Evolutionary conservation across 176 grass and related monocot species (phyloP).

Genomic region (Rhipidocladum racemiflorum): DNA sequence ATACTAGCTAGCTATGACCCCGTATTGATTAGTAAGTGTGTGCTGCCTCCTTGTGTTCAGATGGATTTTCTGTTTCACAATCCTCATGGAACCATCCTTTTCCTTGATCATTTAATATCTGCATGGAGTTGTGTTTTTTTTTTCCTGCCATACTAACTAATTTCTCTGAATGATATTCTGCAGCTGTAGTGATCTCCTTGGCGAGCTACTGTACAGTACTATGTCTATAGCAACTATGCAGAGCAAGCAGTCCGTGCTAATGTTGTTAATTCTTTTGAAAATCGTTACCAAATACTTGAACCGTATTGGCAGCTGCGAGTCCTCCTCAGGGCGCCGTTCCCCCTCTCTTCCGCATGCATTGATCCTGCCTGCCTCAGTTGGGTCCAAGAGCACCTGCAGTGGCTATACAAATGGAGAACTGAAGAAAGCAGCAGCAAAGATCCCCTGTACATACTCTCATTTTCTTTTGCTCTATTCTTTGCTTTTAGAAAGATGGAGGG

Average conservation of each 20-base stretch:
- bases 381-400: slow-evolving; percentile 4
- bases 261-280: slow-evolving; percentile 17
- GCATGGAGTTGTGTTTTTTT: background rate
- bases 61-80: background rate
- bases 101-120: slow-evolving; percentile 1
- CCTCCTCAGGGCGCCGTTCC: background rate
- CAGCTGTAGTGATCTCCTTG: slow-evolving; percentile 40
- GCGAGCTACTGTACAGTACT: slow-evolving; percentile 36
- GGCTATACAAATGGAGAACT: background rate
- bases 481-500: slow-evolving; percentile 59
- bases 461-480: slow-evolving; percentile 58
- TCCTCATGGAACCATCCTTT: background rate
- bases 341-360: background rate
- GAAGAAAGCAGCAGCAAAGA: slow-evolving; percentile 31
- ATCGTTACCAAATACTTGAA: slow-evolving; percentile 20
- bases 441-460: slow-evolving; percentile 52
- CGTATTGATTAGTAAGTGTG: background rate
- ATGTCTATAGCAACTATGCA: slow-evolving; percentile 35
- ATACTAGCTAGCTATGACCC: background rate
- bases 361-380: background rate
- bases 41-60: background rate
- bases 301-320: slow-evolving; percentile 9
- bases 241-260: slow-evolving; percentile 16
- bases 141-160: background rate
- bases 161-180: slow-evolving; percentile 16